Conservation (phyloP, 192 early-diverging fungal genomes). For the Podila verticillata region DNA sequence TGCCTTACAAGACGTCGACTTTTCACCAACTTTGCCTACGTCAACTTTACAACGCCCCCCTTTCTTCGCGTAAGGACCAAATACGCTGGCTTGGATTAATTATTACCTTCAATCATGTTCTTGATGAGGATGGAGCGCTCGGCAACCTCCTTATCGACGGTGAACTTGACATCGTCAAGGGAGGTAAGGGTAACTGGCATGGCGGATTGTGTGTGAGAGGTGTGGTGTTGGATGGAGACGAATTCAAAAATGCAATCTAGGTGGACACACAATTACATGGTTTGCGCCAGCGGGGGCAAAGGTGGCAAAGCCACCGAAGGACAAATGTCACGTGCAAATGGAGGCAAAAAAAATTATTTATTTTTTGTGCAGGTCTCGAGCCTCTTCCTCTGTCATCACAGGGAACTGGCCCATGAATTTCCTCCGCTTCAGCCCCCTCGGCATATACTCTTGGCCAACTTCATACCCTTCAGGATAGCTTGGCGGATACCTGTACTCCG, state of each 20-base stretch:
- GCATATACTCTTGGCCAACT: conserved; percentile 84
- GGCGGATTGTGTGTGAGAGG: background rate
- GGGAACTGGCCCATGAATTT: conserved; percentile 65
- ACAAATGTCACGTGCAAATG: background rate
- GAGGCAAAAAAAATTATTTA: background rate
- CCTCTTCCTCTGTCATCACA: conserved; percentile 21
- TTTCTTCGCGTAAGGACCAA: no score
- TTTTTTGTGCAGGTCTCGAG: background rate
- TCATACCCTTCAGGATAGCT: conserved; percentile 67
- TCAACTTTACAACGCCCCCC: no score
- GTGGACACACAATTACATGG: no score
- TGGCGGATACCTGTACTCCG: conserved; percentile 89
- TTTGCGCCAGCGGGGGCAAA: no score
- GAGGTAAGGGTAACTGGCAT: conserved; percentile 63
- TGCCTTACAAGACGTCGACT: no score
- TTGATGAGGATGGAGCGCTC: conserved; percentile 77
- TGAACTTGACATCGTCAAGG: conserved; percentile 68
- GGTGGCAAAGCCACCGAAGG: background rate
- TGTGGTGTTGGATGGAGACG: background rate
- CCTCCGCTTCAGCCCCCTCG: conserved; percentile 65
- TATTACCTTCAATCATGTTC: conserved; percentile 76
- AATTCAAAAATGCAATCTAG: background rate
- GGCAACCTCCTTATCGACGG: conserved; percentile 69
- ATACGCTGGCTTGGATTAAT: no score
- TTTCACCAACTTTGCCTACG: no score